phyloP scores from a whole-genome alignment of 169 alveolate species.

The Plasmodium inui region DNA sequence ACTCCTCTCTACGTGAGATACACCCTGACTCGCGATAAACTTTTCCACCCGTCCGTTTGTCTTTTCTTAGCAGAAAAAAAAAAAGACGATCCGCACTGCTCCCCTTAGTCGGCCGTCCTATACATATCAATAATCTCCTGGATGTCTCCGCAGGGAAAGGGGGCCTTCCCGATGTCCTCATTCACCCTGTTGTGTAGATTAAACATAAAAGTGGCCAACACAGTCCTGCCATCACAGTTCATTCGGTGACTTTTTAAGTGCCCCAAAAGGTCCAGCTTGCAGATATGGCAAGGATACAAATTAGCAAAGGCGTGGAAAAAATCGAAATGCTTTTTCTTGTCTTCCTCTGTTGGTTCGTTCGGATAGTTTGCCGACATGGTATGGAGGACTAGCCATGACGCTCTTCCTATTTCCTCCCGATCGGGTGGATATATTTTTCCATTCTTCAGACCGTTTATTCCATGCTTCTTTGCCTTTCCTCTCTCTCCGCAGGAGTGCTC shows the following conservation, averaged over 20 bases:
- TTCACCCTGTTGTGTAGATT: constrained; percentile 87
- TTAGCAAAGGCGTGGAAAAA: constrained; percentile 85
- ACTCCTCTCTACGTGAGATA: not conserved
- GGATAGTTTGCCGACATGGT: constrained; percentile 88
- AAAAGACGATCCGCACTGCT: not conserved
- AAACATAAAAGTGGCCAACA: constrained; percentile 83
- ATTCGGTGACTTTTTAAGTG: constrained; percentile 81
- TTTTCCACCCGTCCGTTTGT: not conserved
- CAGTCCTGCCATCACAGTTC: constrained; percentile 52
- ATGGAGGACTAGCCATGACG: constrained; percentile 88
- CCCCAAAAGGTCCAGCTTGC: constrained; percentile 83
- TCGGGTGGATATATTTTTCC: constrained; percentile 81
- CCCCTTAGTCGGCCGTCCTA: constrained; percentile 5
- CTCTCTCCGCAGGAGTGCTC: constrained; percentile 46
- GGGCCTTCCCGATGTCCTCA: constrained; percentile 76
- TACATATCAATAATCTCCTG: constrained; percentile 26
- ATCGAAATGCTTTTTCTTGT: constrained; percentile 62
- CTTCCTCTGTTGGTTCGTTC: constrained; percentile 81
- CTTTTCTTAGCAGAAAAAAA: not conserved
- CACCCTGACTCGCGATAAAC: not conserved
- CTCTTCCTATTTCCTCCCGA: constrained; percentile 87
- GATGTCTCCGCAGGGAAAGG: constrained; percentile 7
- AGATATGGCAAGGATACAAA: constrained; percentile 87
- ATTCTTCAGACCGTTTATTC: constrained; percentile 62
- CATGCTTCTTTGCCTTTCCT: constrained; percentile 25